phyloP scores from a whole-genome alignment of 1,284 basidiomycete species.

The Sutorius eximius region DNA sequence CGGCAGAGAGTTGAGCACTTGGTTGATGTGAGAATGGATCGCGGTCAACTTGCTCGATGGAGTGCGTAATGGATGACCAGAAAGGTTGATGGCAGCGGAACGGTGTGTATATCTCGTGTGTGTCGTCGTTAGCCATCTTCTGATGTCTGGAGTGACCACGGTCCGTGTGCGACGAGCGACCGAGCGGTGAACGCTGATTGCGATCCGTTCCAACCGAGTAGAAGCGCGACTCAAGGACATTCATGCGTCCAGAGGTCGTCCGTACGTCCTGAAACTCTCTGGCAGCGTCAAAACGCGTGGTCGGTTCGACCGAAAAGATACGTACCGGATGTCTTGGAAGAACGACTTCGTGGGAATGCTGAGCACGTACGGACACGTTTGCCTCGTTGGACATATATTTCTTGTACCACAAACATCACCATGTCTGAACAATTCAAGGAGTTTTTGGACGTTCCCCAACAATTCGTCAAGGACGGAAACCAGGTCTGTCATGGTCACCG shows the following conservation, averaged over 20 bases:
- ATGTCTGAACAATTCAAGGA: slow-evolving; percentile 94
- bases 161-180: slow-evolving; percentile 9
- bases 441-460: slow-evolving; percentile 87
- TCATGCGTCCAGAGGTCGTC: slow-evolving; percentile 42
- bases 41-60: slow-evolving; percentile 19
- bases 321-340: slow-evolving; percentile 1
- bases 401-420: slow-evolving; percentile 30
- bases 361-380: slow-evolving; percentile 23
- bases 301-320: slow-evolving; percentile 2
- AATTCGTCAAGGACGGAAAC: slow-evolving; percentile 91
- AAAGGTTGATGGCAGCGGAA: neutral
- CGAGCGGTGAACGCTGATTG: slow-evolving; percentile 26
- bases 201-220: slow-evolving; percentile 32
- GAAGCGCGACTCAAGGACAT: slow-evolving; percentile 43
- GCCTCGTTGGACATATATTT: slow-evolving; percentile 7
- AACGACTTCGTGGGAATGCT: slow-evolving; percentile 21
- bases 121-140: slow-evolving; percentile 23
- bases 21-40: slow-evolving; percentile 30
- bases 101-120: slow-evolving; percentile 9
- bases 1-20: slow-evolving; percentile 33
- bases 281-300: neutral
- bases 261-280: slow-evolving; percentile 11
- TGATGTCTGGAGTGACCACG: slow-evolving; percentile 12
- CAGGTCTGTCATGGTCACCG: slow-evolving; percentile 57
- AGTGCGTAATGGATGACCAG: slow-evolving; percentile 12